phyloP scores from a whole-genome alignment of 108 stramenopile species.

The Parietichytrium sp. region DNA sequence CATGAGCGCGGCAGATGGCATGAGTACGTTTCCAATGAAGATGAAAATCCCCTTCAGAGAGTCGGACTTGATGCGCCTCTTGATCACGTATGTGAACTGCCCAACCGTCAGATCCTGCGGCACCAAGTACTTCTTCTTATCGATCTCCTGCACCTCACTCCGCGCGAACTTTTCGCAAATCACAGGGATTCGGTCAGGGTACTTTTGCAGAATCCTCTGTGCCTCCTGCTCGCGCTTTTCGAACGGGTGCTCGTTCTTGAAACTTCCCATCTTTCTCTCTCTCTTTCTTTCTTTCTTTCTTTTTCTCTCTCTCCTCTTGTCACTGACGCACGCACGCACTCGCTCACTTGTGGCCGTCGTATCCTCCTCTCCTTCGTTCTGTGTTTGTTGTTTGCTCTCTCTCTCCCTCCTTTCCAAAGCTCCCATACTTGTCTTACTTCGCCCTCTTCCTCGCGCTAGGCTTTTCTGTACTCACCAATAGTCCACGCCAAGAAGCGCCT shows the following conservation, averaged over 20 bases:
- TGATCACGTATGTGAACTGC: constrained; percentile 97
- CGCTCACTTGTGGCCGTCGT: too few relatives aligned
- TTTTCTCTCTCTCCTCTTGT: too few relatives aligned
- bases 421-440: too few relatives aligned
- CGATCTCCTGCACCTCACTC: constrained; percentile 93
- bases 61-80: constrained; percentile 88
- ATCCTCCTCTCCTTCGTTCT: too few relatives aligned
- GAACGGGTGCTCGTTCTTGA: constrained; percentile 41
- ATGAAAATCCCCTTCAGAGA: constrained; percentile 66
- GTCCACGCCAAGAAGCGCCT: too few relatives aligned
- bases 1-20: constrained; percentile 84
- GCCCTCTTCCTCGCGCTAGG: too few relatives aligned
- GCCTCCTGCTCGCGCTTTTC: constrained; percentile 46
- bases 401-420: too few relatives aligned
- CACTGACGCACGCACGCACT: too few relatives aligned
- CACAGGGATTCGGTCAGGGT: constrained; percentile 97
- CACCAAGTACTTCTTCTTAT: constrained; percentile 95
- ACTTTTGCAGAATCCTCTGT: constrained; percentile 52
- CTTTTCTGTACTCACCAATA: too few relatives aligned
- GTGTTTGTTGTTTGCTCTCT: too few relatives aligned
- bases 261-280: too few relatives aligned
- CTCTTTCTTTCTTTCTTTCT: too few relatives aligned
- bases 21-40: constrained; percentile 55
- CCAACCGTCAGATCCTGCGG: constrained; percentile 93
- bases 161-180: constrained; percentile 92